Conservation (phyloP, 140 eudicot species). For the Anethum foeniculum region DNA sequence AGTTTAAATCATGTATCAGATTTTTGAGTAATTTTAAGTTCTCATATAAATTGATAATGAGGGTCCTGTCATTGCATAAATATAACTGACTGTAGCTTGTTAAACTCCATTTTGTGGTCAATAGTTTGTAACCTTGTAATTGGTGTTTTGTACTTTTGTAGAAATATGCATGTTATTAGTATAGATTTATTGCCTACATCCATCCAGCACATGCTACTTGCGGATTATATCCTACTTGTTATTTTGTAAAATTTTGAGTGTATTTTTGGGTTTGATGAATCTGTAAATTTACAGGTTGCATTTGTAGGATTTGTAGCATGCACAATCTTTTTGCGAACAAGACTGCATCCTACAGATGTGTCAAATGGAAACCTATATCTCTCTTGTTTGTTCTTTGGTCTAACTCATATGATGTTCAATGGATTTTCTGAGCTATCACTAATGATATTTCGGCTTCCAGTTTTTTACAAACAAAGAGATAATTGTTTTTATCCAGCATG, state of each 20-base stretch:
- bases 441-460: slow-evolving; percentile 78
- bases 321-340: slow-evolving; percentile 61
- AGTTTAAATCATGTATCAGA: background rate
- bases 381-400: slow-evolving; percentile 64
- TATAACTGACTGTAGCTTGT: background rate
- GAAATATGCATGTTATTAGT: background rate
- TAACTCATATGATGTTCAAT: slow-evolving; percentile 86
- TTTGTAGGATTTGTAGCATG: slow-evolving; percentile 67
- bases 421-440: slow-evolving; percentile 84
- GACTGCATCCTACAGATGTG: slow-evolving; percentile 58
- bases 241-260: background rate
- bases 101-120: background rate
- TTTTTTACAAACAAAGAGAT: slow-evolving; percentile 86
- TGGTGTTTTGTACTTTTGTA: background rate
- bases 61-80: background rate
- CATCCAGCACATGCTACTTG: background rate
- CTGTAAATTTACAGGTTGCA: slow-evolving; percentile 44
- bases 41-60: background rate
- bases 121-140: background rate
- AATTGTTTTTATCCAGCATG: slow-evolving; percentile 83
- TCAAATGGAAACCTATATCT: slow-evolving; percentile 59
- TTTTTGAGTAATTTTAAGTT: background rate
- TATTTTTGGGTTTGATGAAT: background rate
- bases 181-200: background rate
- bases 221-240: background rate